phyloP scores from a whole-genome alignment of 495 filamentous ascomycete species.

The Podospora appendiculata region DNA sequence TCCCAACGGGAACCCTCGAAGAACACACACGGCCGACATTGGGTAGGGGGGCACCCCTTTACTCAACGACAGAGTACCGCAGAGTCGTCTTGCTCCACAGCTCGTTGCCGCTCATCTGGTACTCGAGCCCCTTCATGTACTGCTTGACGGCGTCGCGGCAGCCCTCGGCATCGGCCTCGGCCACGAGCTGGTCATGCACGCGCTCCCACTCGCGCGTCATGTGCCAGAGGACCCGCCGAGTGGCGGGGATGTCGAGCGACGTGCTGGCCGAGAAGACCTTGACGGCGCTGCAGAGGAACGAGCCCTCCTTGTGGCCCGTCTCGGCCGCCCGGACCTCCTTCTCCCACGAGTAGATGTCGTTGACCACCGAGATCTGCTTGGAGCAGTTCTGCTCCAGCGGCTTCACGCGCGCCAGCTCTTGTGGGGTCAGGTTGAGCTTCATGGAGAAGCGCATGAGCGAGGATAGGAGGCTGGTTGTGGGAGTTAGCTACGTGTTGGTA shows the following conservation, averaged over 20 bases:
- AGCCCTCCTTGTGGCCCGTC: background rate
- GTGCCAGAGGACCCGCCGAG: background rate
- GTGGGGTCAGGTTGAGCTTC: background rate
- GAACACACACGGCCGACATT: too few relatives aligned
- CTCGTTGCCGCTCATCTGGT: slow-evolving; percentile 5
- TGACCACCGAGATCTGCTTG: slow-evolving; percentile 2
- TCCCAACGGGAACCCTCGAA: too few relatives aligned
- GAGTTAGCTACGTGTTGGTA: too few relatives aligned
- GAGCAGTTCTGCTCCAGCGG: slow-evolving; percentile 2
- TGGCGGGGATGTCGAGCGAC: background rate
- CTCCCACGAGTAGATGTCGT: slow-evolving; percentile 3
- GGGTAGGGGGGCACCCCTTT: background rate
- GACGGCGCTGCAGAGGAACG: background rate
- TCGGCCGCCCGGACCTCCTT: background rate
- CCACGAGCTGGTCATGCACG: background rate
- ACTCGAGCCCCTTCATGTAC: slow-evolving; percentile 1
- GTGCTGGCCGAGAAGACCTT: background rate
- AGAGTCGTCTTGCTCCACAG: slow-evolving; percentile 1
- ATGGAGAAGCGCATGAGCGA: slow-evolving; percentile 2
- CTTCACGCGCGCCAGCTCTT: background rate
- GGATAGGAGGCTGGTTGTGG: background rate
- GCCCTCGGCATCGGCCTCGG: background rate
- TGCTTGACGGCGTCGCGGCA: background rate
- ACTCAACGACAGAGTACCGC: background rate
- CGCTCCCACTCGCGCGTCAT: slow-evolving; percentile 3